Evolutionary conservation across 2,329 filamentous ascomycete genomes (phyloP).

Genomic region (Daldinia sp.): DNA sequence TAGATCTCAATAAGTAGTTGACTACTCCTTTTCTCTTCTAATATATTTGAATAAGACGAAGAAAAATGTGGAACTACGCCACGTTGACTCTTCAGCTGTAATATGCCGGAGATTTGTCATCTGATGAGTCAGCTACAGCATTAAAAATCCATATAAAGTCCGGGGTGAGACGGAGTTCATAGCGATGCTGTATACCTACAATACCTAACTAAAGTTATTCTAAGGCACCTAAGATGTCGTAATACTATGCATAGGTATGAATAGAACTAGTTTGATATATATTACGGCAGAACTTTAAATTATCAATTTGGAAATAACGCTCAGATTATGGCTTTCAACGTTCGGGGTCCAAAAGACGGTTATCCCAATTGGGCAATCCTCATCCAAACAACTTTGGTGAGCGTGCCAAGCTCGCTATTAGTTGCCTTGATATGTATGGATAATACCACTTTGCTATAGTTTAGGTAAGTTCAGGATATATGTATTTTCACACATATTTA

Average conservation of each 20-base stretch:
- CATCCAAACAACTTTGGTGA: background rate
- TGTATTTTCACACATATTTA: background rate
- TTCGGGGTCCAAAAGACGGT: background rate
- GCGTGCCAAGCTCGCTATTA: background rate
- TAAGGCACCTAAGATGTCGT: background rate
- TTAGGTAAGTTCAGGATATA: background rate
- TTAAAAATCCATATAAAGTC: background rate
- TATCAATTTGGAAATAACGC: background rate
- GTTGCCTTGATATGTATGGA: background rate
- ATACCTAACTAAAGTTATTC: no score
- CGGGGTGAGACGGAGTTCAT: background rate
- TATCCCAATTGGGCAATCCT: background rate
- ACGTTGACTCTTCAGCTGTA: background rate
- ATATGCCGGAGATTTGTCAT: background rate
- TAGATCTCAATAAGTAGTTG: background rate
- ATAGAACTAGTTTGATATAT: background rate
- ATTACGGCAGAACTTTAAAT: background rate
- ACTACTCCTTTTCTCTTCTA: background rate
- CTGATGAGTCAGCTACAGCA: background rate
- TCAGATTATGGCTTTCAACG: background rate
- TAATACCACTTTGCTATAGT: background rate
- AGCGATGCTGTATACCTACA: background rate
- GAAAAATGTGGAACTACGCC: background rate
- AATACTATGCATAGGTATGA: background rate
- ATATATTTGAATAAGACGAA: background rate